Evolutionary conservation across 192 early-diverging fungal genomes (phyloP), one percentile per base, ranked within the genome.

Genomic region (Rhizoclosmatium sp.): DNA sequence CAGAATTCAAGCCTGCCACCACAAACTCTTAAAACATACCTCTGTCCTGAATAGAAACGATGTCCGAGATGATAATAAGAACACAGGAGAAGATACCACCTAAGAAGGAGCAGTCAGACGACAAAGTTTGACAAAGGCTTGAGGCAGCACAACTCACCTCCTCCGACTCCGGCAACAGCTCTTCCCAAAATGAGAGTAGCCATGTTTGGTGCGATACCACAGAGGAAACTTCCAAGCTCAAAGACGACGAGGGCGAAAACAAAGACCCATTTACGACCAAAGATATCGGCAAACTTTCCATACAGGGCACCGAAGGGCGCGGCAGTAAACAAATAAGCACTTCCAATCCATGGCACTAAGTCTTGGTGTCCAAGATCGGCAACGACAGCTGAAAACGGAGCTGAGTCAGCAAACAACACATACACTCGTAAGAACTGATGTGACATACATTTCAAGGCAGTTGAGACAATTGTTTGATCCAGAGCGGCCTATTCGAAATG

Each of bases 201-300:
- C 19, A 87, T 86, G 31, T 31, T 68, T 2, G 51, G 47, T 40
- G 94, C 90, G 39, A 87, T 78, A 19, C 94, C 96, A 80, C 95
- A 94, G n/a, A 96, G 80, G 2, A 93, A 71, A 0, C 91, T 93
- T 4, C 95, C 95, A 2, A 91, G 51, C 72, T 92, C 87, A 78
- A 97, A 96, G 5, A 95, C 69, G 45, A 88, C 62, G 31, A 92
- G 71, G 31, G 88, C 85, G 0, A 88, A 88, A 49, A 95, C 83
- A 74, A 94, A 92, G 71, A 93, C 86, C 2, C 85, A 85, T 78
- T 95, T 93, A 40, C 95, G 89, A 23, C 95, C 97, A 85, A 97
- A 93, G 70, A 97, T 96, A 76, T 99, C 96, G 60, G 94, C 90
- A 69, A 98, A 87, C 78, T 94, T 94, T 65, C 92, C 95, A 81